Evolutionary conservation across 306 rosid species (phyloP).

Genomic region (Vigna radiata): DNA sequence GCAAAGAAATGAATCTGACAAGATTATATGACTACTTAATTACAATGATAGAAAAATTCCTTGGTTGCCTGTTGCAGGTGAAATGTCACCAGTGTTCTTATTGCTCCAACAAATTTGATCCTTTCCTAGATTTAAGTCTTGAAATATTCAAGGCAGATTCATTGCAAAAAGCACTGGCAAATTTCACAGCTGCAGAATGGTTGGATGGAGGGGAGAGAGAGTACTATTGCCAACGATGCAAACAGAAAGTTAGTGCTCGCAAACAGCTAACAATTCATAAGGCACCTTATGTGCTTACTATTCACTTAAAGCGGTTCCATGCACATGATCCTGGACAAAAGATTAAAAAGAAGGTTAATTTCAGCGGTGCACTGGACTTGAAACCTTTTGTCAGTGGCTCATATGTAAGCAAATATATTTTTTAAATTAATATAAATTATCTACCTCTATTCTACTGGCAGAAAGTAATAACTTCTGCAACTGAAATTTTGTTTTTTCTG

Average conservation of each 20-base stretch:
- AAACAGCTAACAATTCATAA: conserved; percentile 89
- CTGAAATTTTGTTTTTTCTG: background rate
- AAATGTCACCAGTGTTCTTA: conserved; percentile 83
- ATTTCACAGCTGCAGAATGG: conserved; percentile 83
- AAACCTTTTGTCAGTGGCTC: conserved; percentile 90
- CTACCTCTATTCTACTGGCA: background rate
- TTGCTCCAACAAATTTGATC: conserved; percentile 91
- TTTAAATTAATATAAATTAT: background rate
- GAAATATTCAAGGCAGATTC: conserved; percentile 92
- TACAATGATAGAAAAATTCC: background rate
- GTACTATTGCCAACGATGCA: conserved; percentile 91
- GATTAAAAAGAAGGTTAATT: conserved; percentile 83
- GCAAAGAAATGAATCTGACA: background rate
- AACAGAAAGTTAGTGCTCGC: conserved; percentile 89
- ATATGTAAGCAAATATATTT: conserved; percentile 55
- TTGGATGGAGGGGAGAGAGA: conserved; percentile 96
- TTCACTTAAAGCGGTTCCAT: conserved; percentile 89
- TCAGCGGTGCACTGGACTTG: conserved; percentile 73
- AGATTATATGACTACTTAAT: background rate
- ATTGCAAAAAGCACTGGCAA: conserved; percentile 75
- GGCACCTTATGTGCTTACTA: conserved; percentile 88
- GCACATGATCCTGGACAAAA: conserved; percentile 78
- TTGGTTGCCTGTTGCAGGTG: conserved; percentile 67
- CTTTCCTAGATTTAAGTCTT: conserved; percentile 94
- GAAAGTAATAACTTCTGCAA: no score